Conservation (phyloP, 2,329 filamentous ascomycete species). For the Arthrobotrys sphaeroides region DNA sequence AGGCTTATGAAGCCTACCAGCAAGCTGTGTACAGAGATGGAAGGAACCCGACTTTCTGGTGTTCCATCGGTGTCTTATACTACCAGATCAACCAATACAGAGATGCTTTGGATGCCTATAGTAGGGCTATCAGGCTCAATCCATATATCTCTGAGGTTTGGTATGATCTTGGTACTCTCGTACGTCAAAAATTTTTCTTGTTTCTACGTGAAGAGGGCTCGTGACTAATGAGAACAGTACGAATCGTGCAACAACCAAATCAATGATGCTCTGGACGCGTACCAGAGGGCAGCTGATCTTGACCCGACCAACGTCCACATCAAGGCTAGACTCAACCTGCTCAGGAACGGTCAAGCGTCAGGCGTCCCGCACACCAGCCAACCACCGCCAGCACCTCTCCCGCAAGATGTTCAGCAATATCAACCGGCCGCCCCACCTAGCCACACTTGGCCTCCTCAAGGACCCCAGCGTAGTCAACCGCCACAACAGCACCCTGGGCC, state of each 20-base stretch:
- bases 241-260: slow-evolving; percentile 99
- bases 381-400: slow-evolving; percentile 69
- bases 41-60: slow-evolving; percentile 98
- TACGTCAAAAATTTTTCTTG: slow-evolving; percentile 66
- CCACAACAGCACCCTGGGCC: slow-evolving; percentile 69
- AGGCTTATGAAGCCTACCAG: slow-evolving; percentile 97
- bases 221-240: slow-evolving; percentile 69
- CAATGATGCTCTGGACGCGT: slow-evolving; percentile 92
- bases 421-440: slow-evolving; percentile 82
- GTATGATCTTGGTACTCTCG: slow-evolving; percentile 96
- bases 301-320: slow-evolving; percentile 94
- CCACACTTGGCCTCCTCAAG: slow-evolving; percentile 69
- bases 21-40: slow-evolving; percentile 98
- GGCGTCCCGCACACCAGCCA: slow-evolving; percentile 75
- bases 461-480: slow-evolving; percentile 73
- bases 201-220: slow-evolving; percentile 11
- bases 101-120: slow-evolving; percentile 96
- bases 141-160: slow-evolving; percentile 99
- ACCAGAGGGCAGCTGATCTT: slow-evolving; percentile 90
- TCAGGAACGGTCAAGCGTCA: slow-evolving; percentile 80
- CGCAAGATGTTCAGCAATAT: slow-evolving; percentile 94
- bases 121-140: slow-evolving; percentile 92
- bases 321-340: slow-evolving; percentile 88
- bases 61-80: slow-evolving; percentile 97
- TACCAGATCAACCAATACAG: slow-evolving; percentile 99